These are phyloP conservation scores for Heritiera littoralis DNA, from an alignment of 345 rosid genomes.

Conservation along the genomic window DNA sequence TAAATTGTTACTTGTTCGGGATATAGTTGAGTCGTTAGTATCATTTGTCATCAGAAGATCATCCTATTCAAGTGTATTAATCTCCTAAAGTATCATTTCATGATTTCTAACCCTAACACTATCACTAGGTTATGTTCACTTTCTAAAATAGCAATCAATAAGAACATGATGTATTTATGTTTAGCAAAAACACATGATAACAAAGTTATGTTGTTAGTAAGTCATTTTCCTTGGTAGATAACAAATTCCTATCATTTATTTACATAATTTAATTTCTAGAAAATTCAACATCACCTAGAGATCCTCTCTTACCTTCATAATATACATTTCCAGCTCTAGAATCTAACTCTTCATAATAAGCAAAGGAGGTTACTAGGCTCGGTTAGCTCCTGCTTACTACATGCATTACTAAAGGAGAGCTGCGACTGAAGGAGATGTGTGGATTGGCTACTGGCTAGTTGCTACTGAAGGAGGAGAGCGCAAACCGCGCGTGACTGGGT, in stretches of 20 bases:
- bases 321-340: conserved; percentile 47
- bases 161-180: conserved; percentile 17
- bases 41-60: conserved; percentile 66
- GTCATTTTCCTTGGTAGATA: background rate
- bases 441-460: too few species aligned
- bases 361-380: conserved; percentile 30
- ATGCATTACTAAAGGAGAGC: too few species aligned
- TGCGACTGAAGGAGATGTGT: too few species aligned
- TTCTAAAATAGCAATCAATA: conserved; percentile 31
- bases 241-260: background rate
- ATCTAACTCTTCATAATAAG: conserved; percentile 56
- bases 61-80: conserved; percentile 99
- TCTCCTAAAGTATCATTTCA: conserved; percentile 76
- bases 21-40: conserved; percentile 35
- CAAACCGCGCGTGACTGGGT: too few species aligned
- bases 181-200: background rate
- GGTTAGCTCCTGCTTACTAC: too few species aligned
- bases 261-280: conserved; percentile 15
- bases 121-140: conserved; percentile 52
- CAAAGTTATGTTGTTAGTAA: background rate
- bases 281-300: conserved; percentile 31
- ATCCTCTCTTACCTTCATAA: conserved; percentile 37
- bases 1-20: conserved; percentile 47
- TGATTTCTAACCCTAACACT: conserved; percentile 47
- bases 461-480: too few species aligned